Base-by-base conservation (phyloP, 192 early-diverging fungal species). In the Chytriomyces confervae region DNA sequence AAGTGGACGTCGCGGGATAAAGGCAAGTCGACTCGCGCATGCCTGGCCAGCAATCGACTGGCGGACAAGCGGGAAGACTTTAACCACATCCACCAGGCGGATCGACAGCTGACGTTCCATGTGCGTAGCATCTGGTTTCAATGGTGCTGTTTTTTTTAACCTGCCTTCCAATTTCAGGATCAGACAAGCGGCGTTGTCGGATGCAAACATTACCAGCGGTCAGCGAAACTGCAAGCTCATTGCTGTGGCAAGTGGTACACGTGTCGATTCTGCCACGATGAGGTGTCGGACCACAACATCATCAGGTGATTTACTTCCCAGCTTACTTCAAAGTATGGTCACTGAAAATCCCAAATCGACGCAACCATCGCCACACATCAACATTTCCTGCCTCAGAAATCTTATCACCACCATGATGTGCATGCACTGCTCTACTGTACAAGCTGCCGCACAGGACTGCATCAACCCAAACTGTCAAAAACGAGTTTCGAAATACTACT, bases 371-470 rank as follows among this genome's bases (percentile, higher is more conserved):
- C 36, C 36, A 4, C 2, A 2, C 36, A 36, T 36, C 36, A 36
- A 2, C 36, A 36, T 36, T 36, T 36, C 2, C 36, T 36, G 8
- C 7, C 62, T 36, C 69, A 89, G 92, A 48, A 90, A 90, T 69
- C 81, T 86, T 7, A 91, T 87, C 0, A 91, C 91, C 61, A 89
- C 83, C 69, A 98, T 99, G 96, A 88, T 95, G 75, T 99, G 97
- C 76, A 98, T 98, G 97, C 82, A 93, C 78, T 99, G 97, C 80
- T 62, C 80, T 27, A 86, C 86, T 7, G 87, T 94, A 18, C 97
- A 99, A 81, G 90, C 94, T 11, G 89, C 94, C 13, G 87, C 86
- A 1, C 93, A 95, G 77, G 78, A 80, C 20, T 99, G 97, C 78
- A 78, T 79, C 71, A 89, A 91, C 47, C 74, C 50, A 20, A 66